These are phyloP conservation scores for Paramecium sexaurelia DNA, from an alignment of 73 alveolate genomes.

Conservation along the genomic window DNA sequence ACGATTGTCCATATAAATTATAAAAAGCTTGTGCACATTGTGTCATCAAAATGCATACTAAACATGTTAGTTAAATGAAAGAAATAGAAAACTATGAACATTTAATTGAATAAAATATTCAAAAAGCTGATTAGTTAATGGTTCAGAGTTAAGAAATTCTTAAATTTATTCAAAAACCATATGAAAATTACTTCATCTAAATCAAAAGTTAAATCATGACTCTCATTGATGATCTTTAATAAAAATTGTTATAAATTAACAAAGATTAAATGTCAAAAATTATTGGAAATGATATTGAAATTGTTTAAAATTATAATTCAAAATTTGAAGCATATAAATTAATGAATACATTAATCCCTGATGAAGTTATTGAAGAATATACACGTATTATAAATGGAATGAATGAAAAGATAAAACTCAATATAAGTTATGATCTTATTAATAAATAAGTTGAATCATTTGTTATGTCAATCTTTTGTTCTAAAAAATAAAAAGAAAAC, in stretches of 20 bases:
- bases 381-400: background rate
- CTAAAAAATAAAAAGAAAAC: background rate
- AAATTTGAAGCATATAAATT: background rate
- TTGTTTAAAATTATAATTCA: background rate
- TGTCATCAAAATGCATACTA: conserved; percentile 43
- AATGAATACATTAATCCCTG: background rate
- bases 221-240: background rate
- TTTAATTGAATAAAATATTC: background rate
- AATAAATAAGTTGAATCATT: background rate
- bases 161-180: background rate
- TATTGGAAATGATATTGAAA: background rate
- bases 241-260: background rate
- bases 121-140: conserved; percentile 20
- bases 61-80: conserved; percentile 20
- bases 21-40: conserved; percentile 60
- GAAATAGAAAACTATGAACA: conserved; percentile 2
- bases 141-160: background rate
- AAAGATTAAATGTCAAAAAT: background rate
- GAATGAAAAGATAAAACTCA: background rate
- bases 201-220: background rate
- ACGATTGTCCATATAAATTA: conserved; percentile 35
- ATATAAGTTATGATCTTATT: background rate
- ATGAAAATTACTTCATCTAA: background rate
- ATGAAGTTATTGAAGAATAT: background rate
- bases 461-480: background rate